These are phyloP conservation scores for Fusarium poae DNA, from an alignment of 2,329 filamentous ascomycete species.

Conservation along the genomic window DNA sequence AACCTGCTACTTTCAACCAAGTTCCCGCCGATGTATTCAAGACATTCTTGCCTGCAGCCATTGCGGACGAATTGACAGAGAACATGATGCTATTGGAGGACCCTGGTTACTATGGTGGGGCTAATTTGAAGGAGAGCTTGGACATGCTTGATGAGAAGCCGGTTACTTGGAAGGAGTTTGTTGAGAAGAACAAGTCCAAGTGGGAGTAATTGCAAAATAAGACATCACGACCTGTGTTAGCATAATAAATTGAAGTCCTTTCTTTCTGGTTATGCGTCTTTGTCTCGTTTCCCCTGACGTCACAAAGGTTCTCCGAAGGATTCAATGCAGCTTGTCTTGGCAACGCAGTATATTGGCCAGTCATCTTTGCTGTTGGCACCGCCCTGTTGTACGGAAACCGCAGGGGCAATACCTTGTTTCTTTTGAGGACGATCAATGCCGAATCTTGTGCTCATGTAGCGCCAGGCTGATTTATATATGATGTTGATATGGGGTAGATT, in stretches of 20 bases:
- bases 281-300: not conserved
- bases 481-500: not conserved
- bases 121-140: constrained; percentile 51
- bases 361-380: not conserved
- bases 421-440: not conserved
- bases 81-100: constrained; percentile 59
- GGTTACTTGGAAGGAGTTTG: constrained; percentile 56
- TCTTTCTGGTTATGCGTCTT: not conserved
- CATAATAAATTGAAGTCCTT: no score
- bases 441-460: not conserved
- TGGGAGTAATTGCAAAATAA: constrained; percentile 35
- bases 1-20: constrained; percentile 49
- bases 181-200: constrained; percentile 50
- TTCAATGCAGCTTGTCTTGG: not conserved
- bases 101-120: constrained; percentile 58
- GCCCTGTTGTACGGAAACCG: not conserved
- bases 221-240: no score
- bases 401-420: not conserved
- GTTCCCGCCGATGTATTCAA: constrained; percentile 54
- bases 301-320: not conserved
- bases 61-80: constrained; percentile 57
- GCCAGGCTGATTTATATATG: not conserved
- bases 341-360: not conserved
- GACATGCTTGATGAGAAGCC: constrained; percentile 54
- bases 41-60: constrained; percentile 48